These are phyloP conservation scores for Cladosporium sp. DNA, from an alignment of 2,329 filamentous ascomycete species.

Conservation along the genomic window DNA sequence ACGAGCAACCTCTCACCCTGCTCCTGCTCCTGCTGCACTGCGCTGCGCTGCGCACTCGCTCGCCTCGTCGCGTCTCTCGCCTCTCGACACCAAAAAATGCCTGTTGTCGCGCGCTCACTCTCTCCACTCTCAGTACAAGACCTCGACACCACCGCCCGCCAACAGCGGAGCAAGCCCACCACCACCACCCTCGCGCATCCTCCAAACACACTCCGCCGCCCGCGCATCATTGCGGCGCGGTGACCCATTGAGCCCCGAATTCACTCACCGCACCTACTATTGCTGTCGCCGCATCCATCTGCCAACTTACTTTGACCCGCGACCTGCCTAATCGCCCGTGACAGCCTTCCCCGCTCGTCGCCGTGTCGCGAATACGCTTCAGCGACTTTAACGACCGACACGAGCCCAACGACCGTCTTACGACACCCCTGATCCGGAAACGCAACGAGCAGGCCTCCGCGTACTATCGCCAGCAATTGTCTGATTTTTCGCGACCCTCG, in stretches of 20 bases:
- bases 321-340: conserved; percentile 6
- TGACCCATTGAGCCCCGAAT: conserved; percentile 15
- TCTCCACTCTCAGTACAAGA: background rate
- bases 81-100: background rate
- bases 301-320: background rate
- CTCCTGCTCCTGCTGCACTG: background rate
- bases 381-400: conserved; percentile 53
- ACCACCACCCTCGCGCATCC: conserved; percentile 1
- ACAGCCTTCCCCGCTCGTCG: conserved; percentile 14
- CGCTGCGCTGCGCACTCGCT: background rate
- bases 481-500: conserved; percentile 48
- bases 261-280: background rate
- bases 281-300: conserved; percentile 1
- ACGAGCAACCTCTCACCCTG: background rate
- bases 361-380: conserved; percentile 46
- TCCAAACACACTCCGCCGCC: conserved; percentile 4
- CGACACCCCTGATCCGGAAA: conserved; percentile 50
- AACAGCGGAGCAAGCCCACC: background rate
- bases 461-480: conserved; percentile 29
- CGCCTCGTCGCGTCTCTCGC: background rate
- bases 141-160: background rate
- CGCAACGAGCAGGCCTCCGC: conserved; percentile 48
- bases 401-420: conserved; percentile 55
- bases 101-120: conserved; percentile 15
- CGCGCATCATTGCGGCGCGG: conserved; percentile 19